A percentile compares a stretch with the other conserved stretches of the same genome.
Evolutionary conservation across 192 early-diverging fungal species (phyloP).

Genomic region (Podila horticola): DNA sequence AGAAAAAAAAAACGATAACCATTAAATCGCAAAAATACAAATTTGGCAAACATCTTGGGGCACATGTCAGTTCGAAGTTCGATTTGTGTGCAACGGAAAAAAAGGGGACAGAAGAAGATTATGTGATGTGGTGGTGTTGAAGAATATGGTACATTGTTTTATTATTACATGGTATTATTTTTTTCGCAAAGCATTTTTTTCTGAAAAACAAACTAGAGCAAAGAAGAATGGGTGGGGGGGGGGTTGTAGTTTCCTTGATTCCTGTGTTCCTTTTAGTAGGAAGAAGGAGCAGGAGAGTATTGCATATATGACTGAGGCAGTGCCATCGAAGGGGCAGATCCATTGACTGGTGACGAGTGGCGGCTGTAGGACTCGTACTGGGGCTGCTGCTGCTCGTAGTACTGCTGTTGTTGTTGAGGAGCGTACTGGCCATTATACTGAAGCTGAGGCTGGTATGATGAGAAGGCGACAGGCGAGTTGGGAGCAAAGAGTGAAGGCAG

Average conservation of each 20-base stretch:
- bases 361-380: conserved; percentile 27
- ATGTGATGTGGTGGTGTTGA: no score
- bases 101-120: no score
- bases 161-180: conserved; percentile 2
- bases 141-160: neutral
- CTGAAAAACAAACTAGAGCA: neutral
- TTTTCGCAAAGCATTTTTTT: neutral
- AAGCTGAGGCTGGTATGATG: neutral
- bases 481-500: conserved; percentile 44
- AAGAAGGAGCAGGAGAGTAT: conserved; percentile 4
- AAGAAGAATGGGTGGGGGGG: neutral
- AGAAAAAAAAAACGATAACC: neutral
- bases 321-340: conserved; percentile 8
- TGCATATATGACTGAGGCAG: conserved; percentile 44
- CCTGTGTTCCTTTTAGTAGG: neutral
- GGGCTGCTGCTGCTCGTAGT: conserved; percentile 5
- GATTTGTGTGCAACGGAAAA: no score
- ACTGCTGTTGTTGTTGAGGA: conserved; percentile 1
- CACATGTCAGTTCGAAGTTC: no score
- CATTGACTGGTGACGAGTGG: conserved; percentile 14
- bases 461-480: conserved; percentile 16
- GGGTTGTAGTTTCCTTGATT: neutral
- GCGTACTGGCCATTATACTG: conserved; percentile 11
- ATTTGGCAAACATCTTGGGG: no score
- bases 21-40: no score